phyloP scores from a whole-genome alignment of 2,329 filamentous ascomycete genomes.

The Herpotrichia juniperi region DNA sequence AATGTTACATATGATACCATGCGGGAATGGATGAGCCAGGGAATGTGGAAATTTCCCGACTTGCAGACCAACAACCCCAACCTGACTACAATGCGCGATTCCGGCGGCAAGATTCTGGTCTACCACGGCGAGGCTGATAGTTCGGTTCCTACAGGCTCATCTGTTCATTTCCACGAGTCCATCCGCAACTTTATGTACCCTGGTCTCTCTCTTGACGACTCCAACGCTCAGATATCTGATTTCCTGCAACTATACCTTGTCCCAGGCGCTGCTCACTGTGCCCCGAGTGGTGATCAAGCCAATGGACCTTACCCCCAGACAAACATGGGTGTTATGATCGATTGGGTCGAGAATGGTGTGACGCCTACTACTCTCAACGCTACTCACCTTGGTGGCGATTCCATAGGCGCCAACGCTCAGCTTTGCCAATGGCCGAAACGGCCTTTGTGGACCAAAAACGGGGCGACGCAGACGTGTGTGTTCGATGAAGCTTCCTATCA shows the following conservation, averaged over 20 bases:
- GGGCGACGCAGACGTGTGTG: slow-evolving; percentile 46
- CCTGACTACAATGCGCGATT: too few relatives aligned
- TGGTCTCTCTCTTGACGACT: slow-evolving; percentile 46
- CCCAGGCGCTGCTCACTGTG: slow-evolving; percentile 61
- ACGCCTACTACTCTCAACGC: slow-evolving; percentile 54
- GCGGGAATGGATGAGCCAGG: slow-evolving; percentile 60
- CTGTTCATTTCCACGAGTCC: neutral
- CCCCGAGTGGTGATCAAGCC: slow-evolving; percentile 16
- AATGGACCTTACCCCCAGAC: slow-evolving; percentile 50
- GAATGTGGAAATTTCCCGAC: too few relatives aligned
- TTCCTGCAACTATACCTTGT: slow-evolving; percentile 64
- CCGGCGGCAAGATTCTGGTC: too few relatives aligned
- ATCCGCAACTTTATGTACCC: neutral
- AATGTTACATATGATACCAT: slow-evolving; percentile 63
- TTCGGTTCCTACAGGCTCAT: neutral
- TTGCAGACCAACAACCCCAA: too few relatives aligned
- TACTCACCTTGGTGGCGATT: slow-evolving; percentile 31
- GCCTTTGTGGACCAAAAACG: slow-evolving; percentile 46
- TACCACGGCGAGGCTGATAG: too few relatives aligned
- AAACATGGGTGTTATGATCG: slow-evolving; percentile 46
- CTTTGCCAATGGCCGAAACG: slow-evolving; percentile 53
- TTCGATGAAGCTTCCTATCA: slow-evolving; percentile 48
- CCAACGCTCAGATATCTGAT: slow-evolving; percentile 51
- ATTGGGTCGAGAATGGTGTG: slow-evolving; percentile 59
- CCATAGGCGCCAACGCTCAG: slow-evolving; percentile 43